phyloP scores from a whole-genome alignment of 345 rosid genomes.

The Garcia nutans region DNA sequence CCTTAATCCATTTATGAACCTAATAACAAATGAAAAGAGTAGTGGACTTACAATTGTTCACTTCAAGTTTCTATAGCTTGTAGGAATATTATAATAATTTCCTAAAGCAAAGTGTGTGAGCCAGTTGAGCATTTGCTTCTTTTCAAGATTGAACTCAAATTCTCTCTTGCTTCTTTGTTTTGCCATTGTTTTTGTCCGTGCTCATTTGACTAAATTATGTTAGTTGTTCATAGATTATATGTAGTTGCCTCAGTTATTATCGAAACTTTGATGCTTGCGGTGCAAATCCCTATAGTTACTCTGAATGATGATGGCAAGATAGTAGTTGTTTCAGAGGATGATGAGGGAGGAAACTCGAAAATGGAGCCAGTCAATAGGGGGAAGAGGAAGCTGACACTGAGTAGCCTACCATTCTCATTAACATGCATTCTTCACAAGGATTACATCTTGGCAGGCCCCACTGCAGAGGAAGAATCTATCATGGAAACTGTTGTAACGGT shows the following conservation, averaged over 20 bases:
- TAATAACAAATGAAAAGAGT: neutral
- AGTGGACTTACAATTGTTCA: neutral
- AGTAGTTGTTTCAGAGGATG: conserved; percentile 46
- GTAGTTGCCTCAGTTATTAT: conserved; percentile 7
- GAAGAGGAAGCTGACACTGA: conserved; percentile 66
- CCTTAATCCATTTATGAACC: neutral
- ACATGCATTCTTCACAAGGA: conserved; percentile 76
- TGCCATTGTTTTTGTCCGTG: neutral
- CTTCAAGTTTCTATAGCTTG: neutral
- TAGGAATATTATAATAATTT: neutral
- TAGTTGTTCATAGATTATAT: neutral
- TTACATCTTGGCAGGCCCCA: conserved; percentile 82
- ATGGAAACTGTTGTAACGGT: conserved; percentile 76
- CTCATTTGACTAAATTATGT: neutral
- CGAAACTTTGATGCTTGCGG: conserved; percentile 40
- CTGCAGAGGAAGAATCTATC: conserved; percentile 80
- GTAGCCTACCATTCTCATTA: conserved; percentile 66
- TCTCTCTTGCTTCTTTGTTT: neutral
- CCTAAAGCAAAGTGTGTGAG: neutral
- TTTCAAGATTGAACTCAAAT: neutral
- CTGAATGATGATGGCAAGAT: conserved; percentile 78
- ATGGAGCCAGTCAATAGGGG: conserved; percentile 65
- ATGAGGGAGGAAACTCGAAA: conserved; percentile 39
- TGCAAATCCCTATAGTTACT: conserved; percentile 77
- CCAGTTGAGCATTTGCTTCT: neutral